A percentile compares a stretch with the other conserved stretches of the same genome.
Evolutionary conservation across 768 basidiomycete genomes (phyloP).

Genomic region (Mycena epipterygia): DNA sequence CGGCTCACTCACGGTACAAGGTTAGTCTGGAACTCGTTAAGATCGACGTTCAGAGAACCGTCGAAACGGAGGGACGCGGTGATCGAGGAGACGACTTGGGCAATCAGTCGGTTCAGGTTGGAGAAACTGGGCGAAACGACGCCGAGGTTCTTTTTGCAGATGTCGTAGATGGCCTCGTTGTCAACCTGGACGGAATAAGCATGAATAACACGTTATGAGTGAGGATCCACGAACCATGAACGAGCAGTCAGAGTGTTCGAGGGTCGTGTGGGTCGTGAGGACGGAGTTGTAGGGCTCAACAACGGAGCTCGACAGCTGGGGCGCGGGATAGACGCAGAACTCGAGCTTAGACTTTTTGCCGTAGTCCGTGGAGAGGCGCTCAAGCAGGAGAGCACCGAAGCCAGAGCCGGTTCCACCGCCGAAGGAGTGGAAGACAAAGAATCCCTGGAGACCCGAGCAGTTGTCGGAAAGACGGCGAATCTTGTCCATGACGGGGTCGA

Average conservation of each 20-base stretch:
- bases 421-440: slow-evolving; percentile 99
- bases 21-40: slow-evolving; percentile 99
- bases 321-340: slow-evolving; percentile 97
- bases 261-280: slow-evolving; percentile 96
- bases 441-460: slow-evolving; percentile 96
- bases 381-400: slow-evolving; percentile 96
- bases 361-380: slow-evolving; percentile 96
- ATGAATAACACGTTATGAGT: slow-evolving; percentile 22
- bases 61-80: slow-evolving; percentile 98
- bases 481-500: slow-evolving; percentile 97
- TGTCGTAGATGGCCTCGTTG: slow-evolving; percentile 97
- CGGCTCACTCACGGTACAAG: slow-evolving; percentile 89
- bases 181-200: slow-evolving; percentile 64
- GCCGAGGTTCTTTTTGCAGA: slow-evolving; percentile 95
- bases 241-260: slow-evolving; percentile 99
- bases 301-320: slow-evolving; percentile 92
- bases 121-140: slow-evolving; percentile 89
- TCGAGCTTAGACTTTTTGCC: slow-evolving; percentile 99
- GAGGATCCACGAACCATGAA: slow-evolving; percentile 80
- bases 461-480: slow-evolving; percentile 95
- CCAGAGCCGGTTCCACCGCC: slow-evolving; percentile 99
- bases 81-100: slow-evolving; percentile 98
- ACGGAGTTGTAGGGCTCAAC: slow-evolving; percentile 99
- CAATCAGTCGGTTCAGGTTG: slow-evolving; percentile 96
- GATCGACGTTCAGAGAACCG: slow-evolving; percentile 96